phyloP scores from a whole-genome alignment of 495 filamentous ascomycete species.

The Neurospora hispaniola region DNA sequence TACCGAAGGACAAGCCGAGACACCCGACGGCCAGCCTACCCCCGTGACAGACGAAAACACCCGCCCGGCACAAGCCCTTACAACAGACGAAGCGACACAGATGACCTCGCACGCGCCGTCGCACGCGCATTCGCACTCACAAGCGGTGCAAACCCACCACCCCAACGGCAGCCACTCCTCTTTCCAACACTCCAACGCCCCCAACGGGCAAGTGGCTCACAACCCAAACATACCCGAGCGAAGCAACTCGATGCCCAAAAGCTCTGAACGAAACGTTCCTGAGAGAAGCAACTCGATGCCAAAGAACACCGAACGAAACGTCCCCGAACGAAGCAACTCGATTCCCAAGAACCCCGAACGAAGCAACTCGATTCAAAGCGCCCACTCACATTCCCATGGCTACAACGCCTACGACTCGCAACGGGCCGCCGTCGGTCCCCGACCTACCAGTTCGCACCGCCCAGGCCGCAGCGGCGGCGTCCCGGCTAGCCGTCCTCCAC shows the following conservation, averaged over 20 bases:
- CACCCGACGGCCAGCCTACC: constrained; percentile 2
- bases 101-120: background rate
- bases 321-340: background rate
- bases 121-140: background rate
- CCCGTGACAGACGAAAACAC: constrained; percentile 9
- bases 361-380: background rate
- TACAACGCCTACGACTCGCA: constrained; percentile 15
- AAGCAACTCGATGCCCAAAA: background rate
- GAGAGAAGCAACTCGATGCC: too few species aligned
- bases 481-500: constrained; percentile 22
- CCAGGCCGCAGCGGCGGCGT: constrained; percentile 1
- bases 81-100: constrained; percentile 29
- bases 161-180: constrained; percentile 7
- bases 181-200: background rate
- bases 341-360: background rate
- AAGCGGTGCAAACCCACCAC: constrained; percentile 11
- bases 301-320: background rate
- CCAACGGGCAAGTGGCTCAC: background rate
- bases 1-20: constrained; percentile 4
- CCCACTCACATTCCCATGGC: background rate
- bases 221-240: background rate
- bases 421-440: constrained; percentile 20
- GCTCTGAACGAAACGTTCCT: too few species aligned
- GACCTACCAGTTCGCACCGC: constrained; percentile 1
- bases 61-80: constrained; percentile 28